These are phyloP conservation scores for Xylaria venustula DNA, from an alignment of 495 filamentous ascomycete genomes.

Conservation along the genomic window DNA sequence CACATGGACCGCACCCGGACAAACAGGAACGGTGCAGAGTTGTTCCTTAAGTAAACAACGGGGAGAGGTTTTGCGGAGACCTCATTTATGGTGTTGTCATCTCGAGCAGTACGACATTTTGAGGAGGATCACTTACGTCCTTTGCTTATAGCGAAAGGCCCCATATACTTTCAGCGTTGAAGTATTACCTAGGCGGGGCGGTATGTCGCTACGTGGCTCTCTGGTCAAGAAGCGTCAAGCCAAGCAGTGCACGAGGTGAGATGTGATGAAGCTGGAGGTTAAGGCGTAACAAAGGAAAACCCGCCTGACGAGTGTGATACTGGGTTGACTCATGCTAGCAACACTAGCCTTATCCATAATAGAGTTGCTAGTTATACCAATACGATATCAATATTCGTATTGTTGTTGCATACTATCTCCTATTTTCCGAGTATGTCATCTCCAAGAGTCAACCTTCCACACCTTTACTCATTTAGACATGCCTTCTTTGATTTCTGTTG, in stretches of 20 bases:
- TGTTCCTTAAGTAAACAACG: slow-evolving; percentile 52
- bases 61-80: not conserved
- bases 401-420: not conserved
- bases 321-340: slow-evolving; percentile 5
- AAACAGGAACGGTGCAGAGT: slow-evolving; percentile 54
- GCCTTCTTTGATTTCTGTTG: no score
- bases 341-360: slow-evolving; percentile 7
- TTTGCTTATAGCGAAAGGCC: not conserved
- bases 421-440: not conserved
- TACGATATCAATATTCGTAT: not conserved
- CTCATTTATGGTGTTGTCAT: not conserved
- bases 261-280: not conserved
- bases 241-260: not conserved
- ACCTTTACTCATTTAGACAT: no score
- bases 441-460: no score
- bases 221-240: not conserved
- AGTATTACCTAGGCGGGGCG: not conserved
- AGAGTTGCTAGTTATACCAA: slow-evolving; percentile 10
- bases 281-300: not conserved
- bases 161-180: slow-evolving; percentile 7
- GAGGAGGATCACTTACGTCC: not conserved
- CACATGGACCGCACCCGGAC: slow-evolving; percentile 70
- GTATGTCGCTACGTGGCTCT: not conserved
- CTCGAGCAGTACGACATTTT: not conserved
- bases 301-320: slow-evolving; percentile 9